Percentiles rank a stretch among this genome's conserved stretches.
Conservation (phyloP, 176 grass and related monocot species). For the Oryza meyeriana region DNA sequence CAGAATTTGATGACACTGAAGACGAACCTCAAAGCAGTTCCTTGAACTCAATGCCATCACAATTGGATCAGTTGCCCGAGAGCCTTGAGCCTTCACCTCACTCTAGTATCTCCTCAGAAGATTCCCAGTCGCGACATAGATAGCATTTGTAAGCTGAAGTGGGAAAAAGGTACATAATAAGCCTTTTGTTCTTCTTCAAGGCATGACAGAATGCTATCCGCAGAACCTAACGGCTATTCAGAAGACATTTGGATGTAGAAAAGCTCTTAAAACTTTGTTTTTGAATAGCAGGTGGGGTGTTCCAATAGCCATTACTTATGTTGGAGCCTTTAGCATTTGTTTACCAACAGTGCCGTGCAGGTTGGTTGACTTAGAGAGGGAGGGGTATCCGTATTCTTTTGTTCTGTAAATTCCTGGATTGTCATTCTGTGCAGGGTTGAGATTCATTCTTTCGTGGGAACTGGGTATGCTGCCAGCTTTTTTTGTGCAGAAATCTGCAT, state of each 20-base stretch:
- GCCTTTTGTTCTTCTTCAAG: not conserved
- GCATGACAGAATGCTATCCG: not conserved
- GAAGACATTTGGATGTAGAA: not conserved
- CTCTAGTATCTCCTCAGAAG: constrained; percentile 53
- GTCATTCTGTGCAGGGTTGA: not conserved
- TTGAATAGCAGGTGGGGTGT: not conserved
- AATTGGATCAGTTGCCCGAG: constrained; percentile 44
- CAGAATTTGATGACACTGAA: constrained; percentile 35
- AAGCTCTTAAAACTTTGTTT: not conserved
- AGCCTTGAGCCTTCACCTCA: constrained; percentile 58
- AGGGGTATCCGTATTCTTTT: constrained; percentile 22
- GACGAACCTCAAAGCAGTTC: constrained; percentile 46
- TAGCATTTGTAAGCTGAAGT: constrained; percentile 22
- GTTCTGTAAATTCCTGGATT: constrained; percentile 30
- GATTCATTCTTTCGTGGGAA: constrained; percentile 25
- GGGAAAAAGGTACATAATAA: not conserved
- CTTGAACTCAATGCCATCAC: constrained; percentile 46
- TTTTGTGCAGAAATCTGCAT: constrained; percentile 37
- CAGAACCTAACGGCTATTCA: constrained; percentile 13
- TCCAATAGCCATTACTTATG: not conserved
- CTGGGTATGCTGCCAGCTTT: constrained; percentile 18
- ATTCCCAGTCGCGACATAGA: constrained; percentile 42
- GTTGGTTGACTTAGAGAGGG: not conserved
- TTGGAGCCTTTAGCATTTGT: not conserved
- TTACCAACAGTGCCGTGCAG: not conserved